phyloP scores from a whole-genome alignment of 225 moss, liverwort and hornwort genomes.

The Sphagnum contortum region DNA sequence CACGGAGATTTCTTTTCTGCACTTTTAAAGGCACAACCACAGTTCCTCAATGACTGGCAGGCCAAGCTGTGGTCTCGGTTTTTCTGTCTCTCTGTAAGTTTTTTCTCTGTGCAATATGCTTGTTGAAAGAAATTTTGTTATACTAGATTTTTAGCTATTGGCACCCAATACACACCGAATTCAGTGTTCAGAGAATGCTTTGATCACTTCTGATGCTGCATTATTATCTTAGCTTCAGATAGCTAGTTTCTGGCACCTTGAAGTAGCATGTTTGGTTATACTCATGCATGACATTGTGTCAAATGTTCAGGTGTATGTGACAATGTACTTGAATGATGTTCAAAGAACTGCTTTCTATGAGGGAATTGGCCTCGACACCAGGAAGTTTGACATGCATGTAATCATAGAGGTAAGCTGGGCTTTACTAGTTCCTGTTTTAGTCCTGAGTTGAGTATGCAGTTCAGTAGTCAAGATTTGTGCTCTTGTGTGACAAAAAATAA shows the following conservation, averaged over 20 bases:
- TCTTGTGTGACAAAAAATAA: not conserved
- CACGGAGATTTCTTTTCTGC: conserved; percentile 99
- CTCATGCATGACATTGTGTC: not conserved
- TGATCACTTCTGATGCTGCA: too few relatives aligned
- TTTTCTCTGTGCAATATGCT: not conserved
- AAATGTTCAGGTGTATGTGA: conserved; percentile 75
- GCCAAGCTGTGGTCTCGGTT: conserved; percentile 98
- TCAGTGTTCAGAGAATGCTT: too few relatives aligned
- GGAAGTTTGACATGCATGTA: conserved; percentile 94
- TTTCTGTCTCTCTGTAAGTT: conserved; percentile 89
- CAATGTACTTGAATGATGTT: conserved; percentile 95
- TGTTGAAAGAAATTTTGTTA: not conserved
- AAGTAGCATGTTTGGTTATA: not conserved
- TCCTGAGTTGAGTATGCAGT: too few relatives aligned
- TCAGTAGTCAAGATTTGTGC: not conserved
- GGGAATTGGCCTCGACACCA: conserved; percentile 85
- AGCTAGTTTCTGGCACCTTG: too few relatives aligned
- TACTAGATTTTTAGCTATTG: not conserved
- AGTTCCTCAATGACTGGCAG: conserved; percentile 95
- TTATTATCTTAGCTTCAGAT: too few relatives aligned
- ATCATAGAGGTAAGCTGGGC: conserved; percentile 61
- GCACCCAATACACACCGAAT: too few relatives aligned
- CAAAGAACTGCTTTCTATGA: conserved; percentile 92
- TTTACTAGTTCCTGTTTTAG: too few relatives aligned
- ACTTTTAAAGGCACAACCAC: conserved; percentile 95